Conservation (phyloP, 2,329 filamentous ascomycete genomes). For the Falciphora oryzae region DNA sequence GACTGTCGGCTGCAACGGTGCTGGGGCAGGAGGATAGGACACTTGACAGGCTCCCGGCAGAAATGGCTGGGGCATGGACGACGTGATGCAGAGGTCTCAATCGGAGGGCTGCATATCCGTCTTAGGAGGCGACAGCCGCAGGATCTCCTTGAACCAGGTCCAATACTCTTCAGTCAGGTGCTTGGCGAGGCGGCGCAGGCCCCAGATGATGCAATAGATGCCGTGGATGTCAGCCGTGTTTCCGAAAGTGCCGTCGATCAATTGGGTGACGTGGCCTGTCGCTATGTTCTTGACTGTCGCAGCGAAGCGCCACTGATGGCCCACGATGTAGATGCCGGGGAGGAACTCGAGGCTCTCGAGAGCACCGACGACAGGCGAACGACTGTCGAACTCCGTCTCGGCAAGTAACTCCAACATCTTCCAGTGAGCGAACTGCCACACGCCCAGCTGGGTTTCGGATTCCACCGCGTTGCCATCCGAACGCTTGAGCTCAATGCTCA, state of each 20-base stretch:
- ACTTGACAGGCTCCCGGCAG: too few species aligned
- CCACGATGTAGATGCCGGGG: slow-evolving; percentile 4
- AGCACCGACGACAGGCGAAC: background rate
- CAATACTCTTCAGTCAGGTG: slow-evolving; percentile 1
- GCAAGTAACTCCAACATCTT: slow-evolving; percentile 3
- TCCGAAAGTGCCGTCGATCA: background rate
- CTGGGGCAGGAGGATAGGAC: too few species aligned
- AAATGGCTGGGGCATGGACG: too few species aligned
- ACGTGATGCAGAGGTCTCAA: too few species aligned
- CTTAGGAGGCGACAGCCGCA: background rate
- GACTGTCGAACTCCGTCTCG: background rate
- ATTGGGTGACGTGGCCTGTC: background rate
- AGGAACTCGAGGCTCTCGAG: background rate
- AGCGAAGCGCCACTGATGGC: background rate
- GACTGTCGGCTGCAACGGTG: too few species aligned
- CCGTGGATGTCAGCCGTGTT: background rate
- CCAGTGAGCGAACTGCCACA: slow-evolving; percentile 5
- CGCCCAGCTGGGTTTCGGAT: slow-evolving; percentile 4
- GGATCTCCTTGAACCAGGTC: slow-evolving; percentile 4
- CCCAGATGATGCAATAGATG: slow-evolving; percentile 1
- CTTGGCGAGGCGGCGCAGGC: slow-evolving; percentile 1
- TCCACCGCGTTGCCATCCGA: background rate
- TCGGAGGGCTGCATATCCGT: too few species aligned
- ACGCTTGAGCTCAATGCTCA: slow-evolving; percentile 5
- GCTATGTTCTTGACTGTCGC: background rate